Evolutionary conservation across 2,329 filamentous ascomycete genomes (phyloP), one percentile per base, ranked within the genome.

Genomic region (Setomelanomma holmii): DNA sequence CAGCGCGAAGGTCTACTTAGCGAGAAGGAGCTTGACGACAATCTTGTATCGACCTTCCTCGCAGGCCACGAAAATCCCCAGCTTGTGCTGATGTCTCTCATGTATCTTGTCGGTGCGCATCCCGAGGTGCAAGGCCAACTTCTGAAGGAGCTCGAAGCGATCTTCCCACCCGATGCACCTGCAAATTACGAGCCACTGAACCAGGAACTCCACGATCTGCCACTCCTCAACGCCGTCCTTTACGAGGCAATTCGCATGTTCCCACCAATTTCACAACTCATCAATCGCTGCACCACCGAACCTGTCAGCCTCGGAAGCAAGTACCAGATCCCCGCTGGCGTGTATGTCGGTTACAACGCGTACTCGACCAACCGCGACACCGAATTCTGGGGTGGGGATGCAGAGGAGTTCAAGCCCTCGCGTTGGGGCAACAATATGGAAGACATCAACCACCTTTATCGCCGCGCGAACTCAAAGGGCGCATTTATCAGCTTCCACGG

Each of bases 261-360:
- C 49, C 80, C 80, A 0, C 80, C 80, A 6, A 76, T 83, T 44
- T 76, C 73, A 0, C 79, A 82, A 51, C 69, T 83, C 36, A 77
- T 82, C 56, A 82, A 82, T 47, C 74, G 79, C 5, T 45, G 62
- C 21, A 73, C 74, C 4, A 74, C 73, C 0, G 55, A 59, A 2
- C 61, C 73, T 0, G 66, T 71, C 11, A 53, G 40, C 1, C 58
- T 71, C 3, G 64, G 67, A 35, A 56, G 53, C 24, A 48, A 55
- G 3, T 60, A 69, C 16, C 40, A 54, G 1, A 41, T 71, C 12
- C 63, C 66, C 1, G 53, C 46, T 1, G 64, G 63, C 19, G 60
- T 61, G 2, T 71, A 67, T 33, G 11, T 66, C 12, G 68, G 68
- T 7, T 71, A 68, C 51, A 68, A 69, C 40, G 64, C 58, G 10